Base-by-base conservation (phyloP, 768 basidiomycete species). In the Lentinus brumalis region DNA sequence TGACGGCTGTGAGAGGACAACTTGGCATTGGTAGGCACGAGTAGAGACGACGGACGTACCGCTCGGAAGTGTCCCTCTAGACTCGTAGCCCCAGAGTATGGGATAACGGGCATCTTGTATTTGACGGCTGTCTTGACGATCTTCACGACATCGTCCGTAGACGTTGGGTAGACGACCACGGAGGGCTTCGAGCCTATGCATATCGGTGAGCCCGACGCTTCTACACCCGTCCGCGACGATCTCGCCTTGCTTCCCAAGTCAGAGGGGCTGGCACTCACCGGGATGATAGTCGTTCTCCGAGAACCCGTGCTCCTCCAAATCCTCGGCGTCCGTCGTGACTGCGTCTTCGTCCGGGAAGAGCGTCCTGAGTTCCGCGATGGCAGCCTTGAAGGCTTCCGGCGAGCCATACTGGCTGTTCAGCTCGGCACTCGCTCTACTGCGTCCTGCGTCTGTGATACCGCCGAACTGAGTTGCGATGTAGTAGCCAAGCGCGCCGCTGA, bases 41-140 rank as follows among this genome's bases (percentile, higher is more conserved):
- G 11, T n/a, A n/a, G n/a, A n/a, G n/a, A n/a, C 9, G 15, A 26
- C 12, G 12, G 35, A 35, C 57, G 32, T 64, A 91, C 90, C 30
- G 84, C 86, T 40, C 82, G 76, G 63, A 82, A 86, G 63, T 92
- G 88, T 0, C 92, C 92, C 69, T 95, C 94, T 26, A 96, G 72
- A 66, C 83, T 86, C 0, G 94, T 96, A 1, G 88, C 94, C 9
- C 91, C 94, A 0, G 87, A 86, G 72, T 89, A 94, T 2, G 92
- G 83, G 1, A 83, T 84, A 21, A 96, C 73, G 0, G 94, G 94
- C 76, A 95, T 88, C 30, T 78, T 79, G 74, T 87, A 88, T 71
- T 87, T 87, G 42, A 79, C 81, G 2, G 94, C 89, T 49, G 90
- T 80, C 60, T 88, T 84, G 50, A 96, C 88, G 50, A 94, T 81